These are phyloP conservation scores for Linum tenue DNA, from an alignment of 345 rosid species.

Conservation along the genomic window DNA sequence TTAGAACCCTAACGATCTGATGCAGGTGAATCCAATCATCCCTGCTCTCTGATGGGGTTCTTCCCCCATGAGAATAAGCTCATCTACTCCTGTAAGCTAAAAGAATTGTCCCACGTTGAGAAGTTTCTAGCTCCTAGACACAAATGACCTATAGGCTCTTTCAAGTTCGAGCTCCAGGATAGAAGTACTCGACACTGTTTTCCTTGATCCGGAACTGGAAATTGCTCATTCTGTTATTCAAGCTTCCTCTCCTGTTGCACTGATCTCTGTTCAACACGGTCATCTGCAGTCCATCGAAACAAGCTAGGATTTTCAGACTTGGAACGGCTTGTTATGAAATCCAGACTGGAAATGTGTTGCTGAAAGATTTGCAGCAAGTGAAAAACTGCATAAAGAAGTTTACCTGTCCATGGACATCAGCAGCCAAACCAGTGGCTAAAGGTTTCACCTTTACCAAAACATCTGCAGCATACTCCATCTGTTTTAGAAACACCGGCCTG, in stretches of 20 bases:
- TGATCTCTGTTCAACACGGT: conserved; percentile 40
- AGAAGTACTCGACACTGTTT: conserved; percentile 60
- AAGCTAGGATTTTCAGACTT: no score
- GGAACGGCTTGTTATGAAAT: no score
- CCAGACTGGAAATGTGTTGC: no score
- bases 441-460: conserved; percentile 70
- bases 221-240: conserved; percentile 45
- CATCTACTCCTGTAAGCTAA: no score
- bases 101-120: no score
- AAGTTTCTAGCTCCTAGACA: no score
- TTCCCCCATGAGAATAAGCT: neutral
- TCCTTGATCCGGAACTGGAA: conserved; percentile 82
- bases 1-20: neutral
- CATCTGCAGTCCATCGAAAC: conserved; percentile 36
- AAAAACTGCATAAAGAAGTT: neutral
- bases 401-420: conserved; percentile 95
- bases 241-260: conserved; percentile 12
- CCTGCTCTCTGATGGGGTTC: neutral
- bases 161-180: conserved; percentile 54
- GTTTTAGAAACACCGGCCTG: conserved; percentile 39
- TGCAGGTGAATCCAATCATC: neutral
- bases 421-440: conserved; percentile 83
- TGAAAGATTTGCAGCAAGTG: no score
- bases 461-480: conserved; percentile 66
- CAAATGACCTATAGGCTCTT: neutral